Conservation (phyloP, 306 rosid species). For the Sechiopsis laciniata region DNA sequence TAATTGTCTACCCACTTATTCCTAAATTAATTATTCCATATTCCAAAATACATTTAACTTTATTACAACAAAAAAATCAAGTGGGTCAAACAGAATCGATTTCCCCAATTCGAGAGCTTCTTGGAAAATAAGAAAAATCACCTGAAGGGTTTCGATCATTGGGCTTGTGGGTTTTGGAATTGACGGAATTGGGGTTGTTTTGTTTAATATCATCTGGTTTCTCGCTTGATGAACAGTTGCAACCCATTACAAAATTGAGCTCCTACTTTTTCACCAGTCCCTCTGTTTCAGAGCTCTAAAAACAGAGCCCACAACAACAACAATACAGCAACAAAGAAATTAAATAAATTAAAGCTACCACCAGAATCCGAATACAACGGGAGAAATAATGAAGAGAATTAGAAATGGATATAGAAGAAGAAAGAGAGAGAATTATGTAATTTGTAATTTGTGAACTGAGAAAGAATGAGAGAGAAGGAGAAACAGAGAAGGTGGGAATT, state of each 20-base stretch:
- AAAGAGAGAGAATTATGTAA: background rate
- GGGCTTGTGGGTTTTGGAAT: slow-evolving; percentile 29
- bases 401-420: no score
- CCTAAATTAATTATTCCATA: no score
- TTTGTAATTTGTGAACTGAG: slow-evolving; percentile 1
- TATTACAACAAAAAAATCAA: background rate
- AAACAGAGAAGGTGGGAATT: background rate
- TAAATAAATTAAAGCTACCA: background rate
- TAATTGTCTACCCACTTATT: no score
- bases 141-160: slow-evolving; percentile 38
- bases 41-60: no score
- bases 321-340: background rate
- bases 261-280: no score
- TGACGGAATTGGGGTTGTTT: slow-evolving; percentile 15
- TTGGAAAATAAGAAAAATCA: slow-evolving; percentile 14
- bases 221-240: slow-evolving; percentile 38
- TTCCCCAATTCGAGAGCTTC: background rate
- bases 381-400: slow-evolving; percentile 10
- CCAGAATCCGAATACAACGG: slow-evolving; percentile 21
- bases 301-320: slow-evolving; percentile 27
- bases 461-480: background rate
- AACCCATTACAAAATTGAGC: slow-evolving; percentile 47
- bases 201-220: slow-evolving; percentile 25
- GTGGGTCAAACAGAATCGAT: slow-evolving; percentile 20
- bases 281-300: slow-evolving; percentile 8